These are phyloP conservation scores for Lodderomyces oxycetoniae DNA, from an alignment of 1,139 yeast genomes.

Conservation along the genomic window DNA sequence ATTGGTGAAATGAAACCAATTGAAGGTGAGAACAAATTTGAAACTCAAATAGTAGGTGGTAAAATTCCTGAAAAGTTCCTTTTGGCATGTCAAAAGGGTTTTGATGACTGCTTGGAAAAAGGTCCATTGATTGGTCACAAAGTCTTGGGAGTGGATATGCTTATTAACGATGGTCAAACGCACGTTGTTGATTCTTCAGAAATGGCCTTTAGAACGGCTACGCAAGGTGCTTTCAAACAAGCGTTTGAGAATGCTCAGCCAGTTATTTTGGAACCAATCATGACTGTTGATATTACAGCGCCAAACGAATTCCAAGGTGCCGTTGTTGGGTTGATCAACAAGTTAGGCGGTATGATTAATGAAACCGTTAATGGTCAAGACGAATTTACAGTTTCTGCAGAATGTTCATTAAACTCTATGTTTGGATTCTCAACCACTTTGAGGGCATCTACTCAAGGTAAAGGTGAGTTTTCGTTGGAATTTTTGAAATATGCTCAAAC, in stretches of 20 bases:
- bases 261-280: constrained; percentile 89
- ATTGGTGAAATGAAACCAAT: constrained; percentile 75
- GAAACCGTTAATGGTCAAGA: constrained; percentile 94
- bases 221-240: constrained; percentile 86
- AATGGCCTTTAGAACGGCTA: constrained; percentile 89
- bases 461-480: constrained; percentile 95
- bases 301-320: constrained; percentile 96
- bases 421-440: constrained; percentile 94
- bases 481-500: constrained; percentile 91
- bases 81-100: constrained; percentile 93
- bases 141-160: constrained; percentile 90
- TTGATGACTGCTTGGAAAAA: constrained; percentile 90
- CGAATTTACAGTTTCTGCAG: constrained; percentile 90
- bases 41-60: constrained; percentile 92
- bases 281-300: constrained; percentile 89
- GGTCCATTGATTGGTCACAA: constrained; percentile 96
- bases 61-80: constrained; percentile 93
- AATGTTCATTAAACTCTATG: constrained; percentile 91
- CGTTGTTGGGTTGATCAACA: constrained; percentile 87
- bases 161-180: constrained; percentile 93
- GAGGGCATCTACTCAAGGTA: constrained; percentile 98
- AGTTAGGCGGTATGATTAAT: constrained; percentile 84
- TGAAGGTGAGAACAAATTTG: constrained; percentile 67
- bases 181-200: constrained; percentile 98
- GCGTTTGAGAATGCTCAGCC: constrained; percentile 84